Evolutionary conservation across 192 early-diverging fungal genomes (phyloP).

Genomic region (Backusella morwellensis): DNA sequence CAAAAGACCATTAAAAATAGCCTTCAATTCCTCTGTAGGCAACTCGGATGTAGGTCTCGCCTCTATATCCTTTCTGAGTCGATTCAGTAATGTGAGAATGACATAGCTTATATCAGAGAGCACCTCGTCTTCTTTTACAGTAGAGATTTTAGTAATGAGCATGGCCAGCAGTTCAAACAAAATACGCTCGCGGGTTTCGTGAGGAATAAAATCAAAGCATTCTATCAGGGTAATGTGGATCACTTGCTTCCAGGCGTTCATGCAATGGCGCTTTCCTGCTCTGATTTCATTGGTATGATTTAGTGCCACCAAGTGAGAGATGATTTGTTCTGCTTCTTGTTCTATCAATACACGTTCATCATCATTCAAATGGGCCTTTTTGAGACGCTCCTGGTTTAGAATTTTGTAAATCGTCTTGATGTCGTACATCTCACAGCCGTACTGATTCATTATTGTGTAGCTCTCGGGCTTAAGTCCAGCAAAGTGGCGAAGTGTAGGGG

Average conservation of each 20-base stretch:
- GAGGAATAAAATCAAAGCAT: slow-evolving; percentile 59
- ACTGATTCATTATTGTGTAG: slow-evolving; percentile 53
- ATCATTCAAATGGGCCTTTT: slow-evolving; percentile 40
- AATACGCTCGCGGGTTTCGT: slow-evolving; percentile 58
- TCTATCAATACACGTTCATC: slow-evolving; percentile 50
- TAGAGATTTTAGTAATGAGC: slow-evolving; percentile 50
- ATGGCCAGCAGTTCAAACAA: slow-evolving; percentile 67
- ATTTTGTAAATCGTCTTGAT: slow-evolving; percentile 63
- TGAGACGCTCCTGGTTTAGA: slow-evolving; percentile 34
- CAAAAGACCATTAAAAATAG: slow-evolving; percentile 1
- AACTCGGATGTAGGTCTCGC: slow-evolving; percentile 9
- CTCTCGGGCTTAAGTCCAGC: slow-evolving; percentile 44
- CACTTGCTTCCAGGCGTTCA: slow-evolving; percentile 81
- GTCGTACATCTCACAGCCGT: slow-evolving; percentile 65
- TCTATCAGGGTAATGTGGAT: slow-evolving; percentile 68
- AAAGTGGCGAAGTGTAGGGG: slow-evolving; percentile 37
- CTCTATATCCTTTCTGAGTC: slow-evolving; percentile 49
- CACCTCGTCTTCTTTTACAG: slow-evolving; percentile 46
- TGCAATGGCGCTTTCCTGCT: slow-evolving; percentile 63
- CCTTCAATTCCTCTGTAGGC: background rate
- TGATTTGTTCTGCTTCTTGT: slow-evolving; percentile 51
- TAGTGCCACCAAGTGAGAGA: slow-evolving; percentile 60
- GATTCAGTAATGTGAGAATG: slow-evolving; percentile 53
- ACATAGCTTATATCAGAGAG: slow-evolving; percentile 54
- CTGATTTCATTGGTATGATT: slow-evolving; percentile 72